These are phyloP conservation scores for Phaeosphaeria sp. DNA, from an alignment of 2,329 filamentous ascomycete species.

Conservation along the genomic window DNA sequence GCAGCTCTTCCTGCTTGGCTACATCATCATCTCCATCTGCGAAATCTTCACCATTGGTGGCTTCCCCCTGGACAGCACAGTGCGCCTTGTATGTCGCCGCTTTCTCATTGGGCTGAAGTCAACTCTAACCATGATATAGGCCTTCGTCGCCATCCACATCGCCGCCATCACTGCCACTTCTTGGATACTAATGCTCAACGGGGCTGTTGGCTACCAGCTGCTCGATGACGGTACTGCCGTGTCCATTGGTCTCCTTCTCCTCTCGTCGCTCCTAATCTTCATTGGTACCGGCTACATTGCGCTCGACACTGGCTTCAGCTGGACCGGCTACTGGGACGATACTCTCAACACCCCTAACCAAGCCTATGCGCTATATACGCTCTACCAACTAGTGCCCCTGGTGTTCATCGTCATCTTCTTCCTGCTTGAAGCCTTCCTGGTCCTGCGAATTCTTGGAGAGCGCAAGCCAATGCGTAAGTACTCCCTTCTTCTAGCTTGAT, in stretches of 20 bases:
- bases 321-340: slow-evolving; percentile 77
- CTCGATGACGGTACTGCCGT: slow-evolving; percentile 90
- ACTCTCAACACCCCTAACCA: slow-evolving; percentile 60
- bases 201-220: slow-evolving; percentile 89
- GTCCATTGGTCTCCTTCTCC: slow-evolving; percentile 76
- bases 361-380: slow-evolving; percentile 86
- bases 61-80: slow-evolving; percentile 75
- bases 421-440: slow-evolving; percentile 80
- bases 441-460: slow-evolving; percentile 86
- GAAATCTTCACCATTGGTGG: slow-evolving; percentile 96
- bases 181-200: slow-evolving; percentile 93
- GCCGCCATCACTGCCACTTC: slow-evolving; percentile 85
- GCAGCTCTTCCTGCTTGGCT: slow-evolving; percentile 88
- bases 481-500: background rate
- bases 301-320: slow-evolving; percentile 87
- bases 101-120: background rate
- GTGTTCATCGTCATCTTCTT: slow-evolving; percentile 90
- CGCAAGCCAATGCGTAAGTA: slow-evolving; percentile 82
- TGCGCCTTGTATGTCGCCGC: slow-evolving; percentile 70
- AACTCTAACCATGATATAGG: slow-evolving; percentile 57
- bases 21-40: slow-evolving; percentile 87
- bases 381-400: slow-evolving; percentile 89
- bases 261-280: slow-evolving; percentile 75
- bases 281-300: slow-evolving; percentile 95
- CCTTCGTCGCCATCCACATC: slow-evolving; percentile 88